Conservation (phyloP, 345 rosid genomes). For the Gossypium longicalyx region DNA sequence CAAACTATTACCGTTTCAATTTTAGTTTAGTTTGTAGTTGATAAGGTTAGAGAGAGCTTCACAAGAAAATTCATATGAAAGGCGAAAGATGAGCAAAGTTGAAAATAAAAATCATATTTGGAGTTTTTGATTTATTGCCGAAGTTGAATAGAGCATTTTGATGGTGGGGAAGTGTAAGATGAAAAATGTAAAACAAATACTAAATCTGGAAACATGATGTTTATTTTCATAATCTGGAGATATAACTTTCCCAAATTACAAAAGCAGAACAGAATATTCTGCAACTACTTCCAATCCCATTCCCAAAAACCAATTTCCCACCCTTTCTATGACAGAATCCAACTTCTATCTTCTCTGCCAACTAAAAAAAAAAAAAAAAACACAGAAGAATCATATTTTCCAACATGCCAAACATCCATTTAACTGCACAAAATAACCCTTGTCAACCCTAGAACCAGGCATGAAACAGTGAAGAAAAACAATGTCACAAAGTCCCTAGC, state of each 20-base stretch:
- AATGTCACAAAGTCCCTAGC: conserved; percentile 67
- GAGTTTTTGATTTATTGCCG: background rate
- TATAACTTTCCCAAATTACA: background rate
- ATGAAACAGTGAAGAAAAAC: conserved; percentile 70
- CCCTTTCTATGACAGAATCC: background rate
- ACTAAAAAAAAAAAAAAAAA: background rate
- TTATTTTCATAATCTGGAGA: background rate
- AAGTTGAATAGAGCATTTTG: background rate
- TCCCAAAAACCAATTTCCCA: background rate
- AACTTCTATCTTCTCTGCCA: background rate
- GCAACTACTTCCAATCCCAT: background rate
- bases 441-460: conserved; percentile 69
- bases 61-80: no score
- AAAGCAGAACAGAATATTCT: conserved; percentile 21
- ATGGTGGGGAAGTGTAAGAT: background rate
- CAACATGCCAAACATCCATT: background rate
- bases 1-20: no score
- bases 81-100: no score
- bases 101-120: no score
- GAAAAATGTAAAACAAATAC: background rate
- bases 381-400: background rate
- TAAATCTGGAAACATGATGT: background rate
- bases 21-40: no score
- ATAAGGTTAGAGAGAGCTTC: no score
- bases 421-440: conserved; percentile 69